phyloP scores from a whole-genome alignment of 441 rosid species.

The Theobroma grandiflorum region DNA sequence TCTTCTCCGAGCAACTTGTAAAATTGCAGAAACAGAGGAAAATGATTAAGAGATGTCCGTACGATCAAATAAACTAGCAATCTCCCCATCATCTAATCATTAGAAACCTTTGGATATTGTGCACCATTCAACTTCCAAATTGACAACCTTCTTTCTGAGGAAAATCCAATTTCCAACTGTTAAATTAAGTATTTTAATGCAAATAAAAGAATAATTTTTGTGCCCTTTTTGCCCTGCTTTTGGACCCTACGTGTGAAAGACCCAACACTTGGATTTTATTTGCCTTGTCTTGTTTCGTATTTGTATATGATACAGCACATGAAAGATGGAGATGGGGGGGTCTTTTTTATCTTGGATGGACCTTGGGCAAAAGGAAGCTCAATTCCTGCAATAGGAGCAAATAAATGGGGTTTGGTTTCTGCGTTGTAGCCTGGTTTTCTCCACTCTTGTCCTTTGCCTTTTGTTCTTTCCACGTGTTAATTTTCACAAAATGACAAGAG shows the following conservation, averaged over 20 bases:
- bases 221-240: background rate
- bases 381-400: background rate
- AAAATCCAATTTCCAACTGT: constrained; percentile 23
- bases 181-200: background rate
- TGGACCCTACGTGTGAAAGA: background rate
- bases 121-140: constrained; percentile 5
- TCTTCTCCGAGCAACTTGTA: background rate
- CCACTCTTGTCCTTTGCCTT: constrained; percentile 46
- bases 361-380: background rate
- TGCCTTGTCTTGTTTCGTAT: background rate
- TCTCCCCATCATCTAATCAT: constrained; percentile 20
- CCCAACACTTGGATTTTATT: constrained; percentile 1
- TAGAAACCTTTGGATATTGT: background rate
- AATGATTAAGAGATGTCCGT: constrained; percentile 16
- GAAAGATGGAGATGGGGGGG: background rate
- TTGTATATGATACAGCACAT: background rate
- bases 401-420: constrained; percentile 30
- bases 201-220: background rate
- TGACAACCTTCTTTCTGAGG: constrained; percentile 10
- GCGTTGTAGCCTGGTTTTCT: constrained; percentile 52
- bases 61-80: constrained; percentile 6
- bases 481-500: constrained; percentile 32
- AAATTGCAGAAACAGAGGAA: background rate
- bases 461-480: constrained; percentile 36
- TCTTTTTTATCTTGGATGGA: background rate